These are phyloP conservation scores for Craterostigma plantagineum DNA, from an alignment of 257 asterid species.

Conservation along the genomic window DNA sequence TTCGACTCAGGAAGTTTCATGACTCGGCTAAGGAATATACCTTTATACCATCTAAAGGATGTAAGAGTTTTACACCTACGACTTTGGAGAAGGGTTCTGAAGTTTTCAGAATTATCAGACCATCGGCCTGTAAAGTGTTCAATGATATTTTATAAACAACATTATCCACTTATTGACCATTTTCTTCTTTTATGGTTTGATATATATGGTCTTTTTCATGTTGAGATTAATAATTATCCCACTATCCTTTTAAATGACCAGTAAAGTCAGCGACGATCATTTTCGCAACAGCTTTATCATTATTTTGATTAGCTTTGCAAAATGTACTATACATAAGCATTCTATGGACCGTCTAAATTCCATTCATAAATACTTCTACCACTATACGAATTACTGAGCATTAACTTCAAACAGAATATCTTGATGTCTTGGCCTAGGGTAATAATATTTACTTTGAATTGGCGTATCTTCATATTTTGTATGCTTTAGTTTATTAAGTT, in stretches of 20 bases:
- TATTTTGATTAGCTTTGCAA: background rate
- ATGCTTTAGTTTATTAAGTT: too few relatives aligned
- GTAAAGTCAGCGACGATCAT: background rate
- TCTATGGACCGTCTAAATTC: background rate
- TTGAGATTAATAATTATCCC: background rate
- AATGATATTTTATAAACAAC: background rate
- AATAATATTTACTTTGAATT: background rate
- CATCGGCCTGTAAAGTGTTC: conserved; percentile 1
- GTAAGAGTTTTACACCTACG: background rate
- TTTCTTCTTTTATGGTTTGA: background rate
- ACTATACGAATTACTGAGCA: background rate
- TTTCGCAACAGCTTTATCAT: background rate
- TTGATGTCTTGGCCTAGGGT: background rate
- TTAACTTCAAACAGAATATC: background rate
- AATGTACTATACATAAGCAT: too few relatives aligned
- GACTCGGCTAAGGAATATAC: background rate
- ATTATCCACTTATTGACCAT: background rate
- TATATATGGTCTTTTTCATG: background rate
- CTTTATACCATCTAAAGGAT: background rate
- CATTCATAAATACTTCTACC: background rate
- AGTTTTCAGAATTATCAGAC: background rate
- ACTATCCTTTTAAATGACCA: background rate
- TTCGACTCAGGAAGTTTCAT: background rate
- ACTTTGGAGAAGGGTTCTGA: background rate
- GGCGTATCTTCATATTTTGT: background rate